Evolutionary conservation across 371 early-diverging fungal species (phyloP).

Genomic region (Mucor ambiguus): DNA sequence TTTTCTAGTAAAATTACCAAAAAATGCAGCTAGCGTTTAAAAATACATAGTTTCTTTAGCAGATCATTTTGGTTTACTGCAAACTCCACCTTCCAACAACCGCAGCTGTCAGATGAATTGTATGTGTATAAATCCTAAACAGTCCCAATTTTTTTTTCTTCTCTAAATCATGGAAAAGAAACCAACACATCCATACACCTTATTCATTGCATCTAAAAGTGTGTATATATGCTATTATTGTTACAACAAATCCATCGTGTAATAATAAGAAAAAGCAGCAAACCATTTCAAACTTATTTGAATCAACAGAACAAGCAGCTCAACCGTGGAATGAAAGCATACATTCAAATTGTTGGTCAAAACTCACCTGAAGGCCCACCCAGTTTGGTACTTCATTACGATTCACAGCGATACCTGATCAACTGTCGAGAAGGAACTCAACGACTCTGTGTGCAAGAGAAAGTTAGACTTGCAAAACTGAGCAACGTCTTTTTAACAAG

Average conservation of each 20-base stretch:
- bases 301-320: slow-evolving; percentile 8
- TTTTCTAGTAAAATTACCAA: too few relatives aligned
- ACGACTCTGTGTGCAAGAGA: slow-evolving; percentile 80
- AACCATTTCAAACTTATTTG: slow-evolving; percentile 1
- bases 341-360: slow-evolving; percentile 76
- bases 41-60: too few relatives aligned
- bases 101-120: neutral
- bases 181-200: neutral
- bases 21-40: too few relatives aligned
- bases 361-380: slow-evolving; percentile 73
- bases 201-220: neutral
- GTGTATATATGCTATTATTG: slow-evolving; percentile 11
- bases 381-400: slow-evolving; percentile 79
- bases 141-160: slow-evolving; percentile 1
- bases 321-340: slow-evolving; percentile 71
- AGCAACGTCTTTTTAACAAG: slow-evolving; percentile 81
- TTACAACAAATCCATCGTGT: slow-evolving; percentile 2
- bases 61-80: neutral
- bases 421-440: slow-evolving; percentile 96
- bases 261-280: slow-evolving; percentile 5
- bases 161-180: neutral
- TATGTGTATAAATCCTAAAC: neutral
- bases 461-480: slow-evolving; percentile 66
- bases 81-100: neutral
- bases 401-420: slow-evolving; percentile 85